Evolutionary conservation across 1,284 basidiomycete genomes (phyloP).

Genomic region (Ustilago bromivora): DNA sequence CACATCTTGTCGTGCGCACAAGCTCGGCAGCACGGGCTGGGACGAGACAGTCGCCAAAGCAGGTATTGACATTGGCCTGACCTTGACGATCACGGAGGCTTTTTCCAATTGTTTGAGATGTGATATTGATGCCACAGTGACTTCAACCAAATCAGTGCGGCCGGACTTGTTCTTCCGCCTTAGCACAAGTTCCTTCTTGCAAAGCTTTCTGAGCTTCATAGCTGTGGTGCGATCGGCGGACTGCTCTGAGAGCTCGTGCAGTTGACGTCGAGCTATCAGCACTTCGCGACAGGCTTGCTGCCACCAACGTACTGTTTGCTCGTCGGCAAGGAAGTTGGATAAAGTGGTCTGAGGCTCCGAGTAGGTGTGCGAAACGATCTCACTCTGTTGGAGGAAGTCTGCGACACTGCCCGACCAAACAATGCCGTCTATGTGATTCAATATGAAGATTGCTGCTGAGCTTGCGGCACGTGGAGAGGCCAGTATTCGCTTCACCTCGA

Average conservation of each 20-base stretch:
- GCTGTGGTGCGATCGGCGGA: neutral
- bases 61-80: slow-evolving; percentile 4
- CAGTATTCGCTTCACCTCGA: neutral
- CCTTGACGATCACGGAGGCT: slow-evolving; percentile 12
- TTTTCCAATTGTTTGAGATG: neutral
- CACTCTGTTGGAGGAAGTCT: no score
- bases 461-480: neutral
- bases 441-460: slow-evolving; percentile 9
- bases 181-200: slow-evolving; percentile 12
- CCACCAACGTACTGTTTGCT: slow-evolving; percentile 15
- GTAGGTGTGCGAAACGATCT: neutral
- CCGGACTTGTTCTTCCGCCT: neutral
- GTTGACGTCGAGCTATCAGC: neutral
- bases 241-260: neutral
- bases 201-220: neutral
- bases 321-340: slow-evolving; percentile 18
- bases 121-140: slow-evolving; percentile 1
- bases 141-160: slow-evolving; percentile 1
- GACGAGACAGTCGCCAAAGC: neutral
- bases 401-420: slow-evolving; percentile 1
- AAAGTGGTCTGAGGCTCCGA: neutral
- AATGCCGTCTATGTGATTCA: slow-evolving; percentile 9
- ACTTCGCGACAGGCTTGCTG: slow-evolving; percentile 17
- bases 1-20: neutral
- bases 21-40: slow-evolving; percentile 1